Conservation (phyloP, 345 rosid genomes). For the Noccaea caerulescens region DNA sequence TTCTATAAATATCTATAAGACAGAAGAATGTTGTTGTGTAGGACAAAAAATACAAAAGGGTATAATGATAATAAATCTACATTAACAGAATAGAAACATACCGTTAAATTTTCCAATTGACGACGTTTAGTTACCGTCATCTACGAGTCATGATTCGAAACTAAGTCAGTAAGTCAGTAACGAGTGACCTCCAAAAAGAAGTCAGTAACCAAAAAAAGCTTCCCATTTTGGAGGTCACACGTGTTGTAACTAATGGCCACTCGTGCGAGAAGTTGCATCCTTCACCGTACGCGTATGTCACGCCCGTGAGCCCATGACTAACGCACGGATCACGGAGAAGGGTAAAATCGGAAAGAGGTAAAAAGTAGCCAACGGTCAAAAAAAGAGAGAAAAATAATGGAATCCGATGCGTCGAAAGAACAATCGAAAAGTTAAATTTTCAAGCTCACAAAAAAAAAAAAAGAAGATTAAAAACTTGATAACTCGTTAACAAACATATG, state of each 20-base stretch:
- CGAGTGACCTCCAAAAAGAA: not conserved
- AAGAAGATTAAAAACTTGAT: not conserved
- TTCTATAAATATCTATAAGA: conserved; percentile 3
- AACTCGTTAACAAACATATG: not conserved
- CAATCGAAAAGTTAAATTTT: not conserved
- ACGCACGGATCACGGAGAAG: conserved; percentile 40
- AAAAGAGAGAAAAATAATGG: not conserved
- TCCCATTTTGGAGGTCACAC: conserved; percentile 35
- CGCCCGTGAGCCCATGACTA: conserved; percentile 40
- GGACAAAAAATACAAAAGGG: not conserved
- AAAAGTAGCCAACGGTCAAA: conserved; percentile 28
- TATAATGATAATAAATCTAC: not conserved
- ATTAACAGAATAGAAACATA: not conserved
- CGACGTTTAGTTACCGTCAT: not conserved
- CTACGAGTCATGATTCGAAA: not conserved
- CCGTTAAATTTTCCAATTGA: not conserved
- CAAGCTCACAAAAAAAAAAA: not conserved
- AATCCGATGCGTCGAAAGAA: conserved; percentile 29
- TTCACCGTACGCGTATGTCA: conserved; percentile 47
- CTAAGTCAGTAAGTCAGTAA: not conserved
- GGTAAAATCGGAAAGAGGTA: conserved; percentile 11
- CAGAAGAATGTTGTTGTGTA: not conserved
- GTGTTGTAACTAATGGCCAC: conserved; percentile 25
- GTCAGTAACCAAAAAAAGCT: conserved; percentile 15
- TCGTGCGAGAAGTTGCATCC: conserved; percentile 39